Conservation (phyloP, 192 early-diverging fungal species). For the Gonapodya sp. region DNA sequence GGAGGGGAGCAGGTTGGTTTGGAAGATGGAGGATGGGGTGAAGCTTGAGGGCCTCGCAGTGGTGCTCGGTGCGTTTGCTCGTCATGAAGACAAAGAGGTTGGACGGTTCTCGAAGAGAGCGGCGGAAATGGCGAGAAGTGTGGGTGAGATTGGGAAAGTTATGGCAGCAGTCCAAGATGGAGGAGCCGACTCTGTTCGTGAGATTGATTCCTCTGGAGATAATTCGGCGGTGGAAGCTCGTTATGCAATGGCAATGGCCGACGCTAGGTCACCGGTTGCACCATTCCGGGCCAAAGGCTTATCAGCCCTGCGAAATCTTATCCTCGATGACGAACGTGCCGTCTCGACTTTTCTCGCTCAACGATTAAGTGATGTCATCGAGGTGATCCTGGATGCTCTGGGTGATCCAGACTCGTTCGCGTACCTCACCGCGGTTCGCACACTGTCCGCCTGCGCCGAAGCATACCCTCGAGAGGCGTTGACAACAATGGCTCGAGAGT, state of each 20-base stretch:
- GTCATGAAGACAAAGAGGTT: background rate
- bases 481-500: background rate
- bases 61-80: background rate
- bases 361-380: background rate
- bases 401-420: background rate
- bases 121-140: background rate
- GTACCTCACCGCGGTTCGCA: background rate
- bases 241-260: background rate
- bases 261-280: background rate
- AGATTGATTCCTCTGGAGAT: background rate
- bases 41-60: background rate
- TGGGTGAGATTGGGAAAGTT: background rate
- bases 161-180: background rate
- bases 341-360: background rate
- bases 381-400: background rate
- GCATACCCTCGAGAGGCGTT: background rate
- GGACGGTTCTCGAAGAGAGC: background rate
- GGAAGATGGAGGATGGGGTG: background rate
- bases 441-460: background rate
- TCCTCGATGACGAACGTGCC: background rate
- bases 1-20: background rate
- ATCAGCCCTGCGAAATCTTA: background rate
- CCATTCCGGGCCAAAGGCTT: background rate
- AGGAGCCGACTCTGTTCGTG: background rate
- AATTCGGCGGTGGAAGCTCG: background rate